phyloP scores from a whole-genome alignment of 768 basidiomycete genomes.

The Daedaleopsis sinensis region DNA sequence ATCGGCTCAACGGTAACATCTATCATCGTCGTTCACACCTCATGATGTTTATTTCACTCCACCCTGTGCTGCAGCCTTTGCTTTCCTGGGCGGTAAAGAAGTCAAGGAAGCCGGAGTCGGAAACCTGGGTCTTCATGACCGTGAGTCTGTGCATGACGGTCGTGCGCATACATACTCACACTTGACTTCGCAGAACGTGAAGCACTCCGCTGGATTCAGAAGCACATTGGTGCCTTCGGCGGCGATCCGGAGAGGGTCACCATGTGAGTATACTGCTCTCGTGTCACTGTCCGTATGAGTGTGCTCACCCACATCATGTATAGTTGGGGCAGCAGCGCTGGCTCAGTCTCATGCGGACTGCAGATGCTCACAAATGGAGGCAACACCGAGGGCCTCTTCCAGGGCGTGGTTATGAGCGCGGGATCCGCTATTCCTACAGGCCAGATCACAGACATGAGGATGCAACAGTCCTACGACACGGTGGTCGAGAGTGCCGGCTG shows the following conservation, averaged over 20 bases:
- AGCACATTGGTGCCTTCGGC: conserved; percentile 42
- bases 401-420: conserved; percentile 41
- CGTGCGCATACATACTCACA: neutral
- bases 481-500: conserved; percentile 45
- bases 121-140: conserved; percentile 56
- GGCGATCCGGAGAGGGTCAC: conserved; percentile 48
- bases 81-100: conserved; percentile 44
- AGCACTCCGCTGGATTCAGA: conserved; percentile 39
- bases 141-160: conserved; percentile 21
- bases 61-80: conserved; percentile 32
- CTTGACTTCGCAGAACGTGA: neutral
- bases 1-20: conserved; percentile 32
- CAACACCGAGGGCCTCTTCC: conserved; percentile 29
- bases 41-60: neutral
- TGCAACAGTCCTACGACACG: conserved; percentile 42
- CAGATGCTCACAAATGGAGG: conserved; percentile 22
- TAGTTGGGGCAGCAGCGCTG: neutral
- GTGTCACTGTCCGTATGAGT: neutral
- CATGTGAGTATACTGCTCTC: conserved; percentile 28
- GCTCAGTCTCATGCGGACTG: neutral
- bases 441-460: conserved; percentile 9
- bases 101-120: conserved; percentile 41
- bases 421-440: conserved; percentile 17
- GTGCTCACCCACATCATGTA: neutral
- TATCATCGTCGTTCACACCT: no score